A percentile compares a stretch with the other conserved stretches of the same genome.
These are phyloP conservation scores for Tulasnella calospora DNA, from an alignment of 768 basidiomycete genomes.

Conservation along the genomic window DNA sequence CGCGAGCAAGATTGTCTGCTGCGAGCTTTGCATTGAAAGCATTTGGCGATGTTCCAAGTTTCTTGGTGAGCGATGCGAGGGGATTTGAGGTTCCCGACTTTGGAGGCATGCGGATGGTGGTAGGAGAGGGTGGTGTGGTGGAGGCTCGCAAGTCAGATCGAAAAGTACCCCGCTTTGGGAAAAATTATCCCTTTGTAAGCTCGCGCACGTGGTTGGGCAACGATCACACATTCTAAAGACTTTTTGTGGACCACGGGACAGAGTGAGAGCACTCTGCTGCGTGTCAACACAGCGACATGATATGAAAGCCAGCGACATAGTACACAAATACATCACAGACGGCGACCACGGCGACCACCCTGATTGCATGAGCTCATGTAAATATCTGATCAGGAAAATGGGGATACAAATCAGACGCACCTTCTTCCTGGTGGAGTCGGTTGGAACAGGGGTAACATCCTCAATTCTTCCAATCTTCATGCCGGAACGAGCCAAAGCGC, in stretches of 20 bases:
- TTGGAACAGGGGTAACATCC: conserved; percentile 96
- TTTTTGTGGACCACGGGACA: conserved; percentile 27
- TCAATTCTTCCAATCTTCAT: conserved; percentile 98
- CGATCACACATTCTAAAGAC: not conserved
- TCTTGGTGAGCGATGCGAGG: conserved; percentile 43
- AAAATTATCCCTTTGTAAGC: not conserved
- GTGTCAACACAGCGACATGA: conserved; percentile 26
- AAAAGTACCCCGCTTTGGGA: conserved; percentile 4
- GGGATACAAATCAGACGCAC: conserved; percentile 41
- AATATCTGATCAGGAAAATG: conserved; percentile 11
- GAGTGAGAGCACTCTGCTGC: conserved; percentile 24
- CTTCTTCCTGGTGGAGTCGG: conserved; percentile 96
- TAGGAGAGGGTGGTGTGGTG: not conserved
- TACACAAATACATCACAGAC: conserved; percentile 46
- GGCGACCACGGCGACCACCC: conserved; percentile 99
- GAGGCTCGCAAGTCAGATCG: not conserved
- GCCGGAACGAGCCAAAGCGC: conserved; percentile 95
- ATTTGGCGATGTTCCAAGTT: conserved; percentile 55
- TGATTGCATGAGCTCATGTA: conserved; percentile 34
- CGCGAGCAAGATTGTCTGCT: conserved; percentile 71
- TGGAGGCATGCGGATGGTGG: not conserved
- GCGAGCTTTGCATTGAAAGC: conserved; percentile 81
- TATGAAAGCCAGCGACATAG: conserved; percentile 3
- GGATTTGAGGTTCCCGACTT: not conserved
- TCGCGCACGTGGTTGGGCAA: not conserved